Percentiles rank a stretch among this genome's conserved stretches.
These are phyloP conservation scores for Brettanomyces anomalus DNA, from an alignment of 805 yeast genomes.

Conservation along the genomic window DNA sequence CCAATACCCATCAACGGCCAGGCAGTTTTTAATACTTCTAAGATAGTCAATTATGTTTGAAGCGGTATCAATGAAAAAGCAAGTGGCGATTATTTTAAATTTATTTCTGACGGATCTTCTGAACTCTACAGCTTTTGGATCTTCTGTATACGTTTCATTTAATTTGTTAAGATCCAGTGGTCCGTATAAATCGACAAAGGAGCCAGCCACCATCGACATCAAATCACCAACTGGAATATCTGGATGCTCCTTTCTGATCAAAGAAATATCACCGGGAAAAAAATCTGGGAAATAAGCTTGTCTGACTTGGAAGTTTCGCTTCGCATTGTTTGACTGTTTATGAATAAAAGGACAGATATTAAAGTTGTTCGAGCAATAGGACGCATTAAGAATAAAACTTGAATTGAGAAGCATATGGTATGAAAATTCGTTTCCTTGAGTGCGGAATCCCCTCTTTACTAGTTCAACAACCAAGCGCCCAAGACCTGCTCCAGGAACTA, in stretches of 20 bases:
- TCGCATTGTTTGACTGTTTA: constrained; percentile 35
- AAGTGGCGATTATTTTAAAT: constrained; percentile 42
- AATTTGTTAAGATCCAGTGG: constrained; percentile 28
- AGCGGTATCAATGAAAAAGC: constrained; percentile 60
- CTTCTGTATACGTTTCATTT: constrained; percentile 29
- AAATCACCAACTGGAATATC: constrained; percentile 35
- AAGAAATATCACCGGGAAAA: constrained; percentile 31
- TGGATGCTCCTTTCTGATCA: constrained; percentile 27
- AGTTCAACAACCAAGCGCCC: constrained; percentile 52
- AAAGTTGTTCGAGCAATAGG: constrained; percentile 30
- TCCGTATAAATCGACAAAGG: constrained; percentile 61
- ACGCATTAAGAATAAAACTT: constrained; percentile 42
- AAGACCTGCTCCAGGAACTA: constrained; percentile 60
- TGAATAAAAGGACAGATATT: constrained; percentile 49
- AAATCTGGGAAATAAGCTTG: constrained; percentile 47
- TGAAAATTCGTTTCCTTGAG: constrained; percentile 62
- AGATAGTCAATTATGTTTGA: constrained; percentile 50
- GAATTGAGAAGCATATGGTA: constrained; percentile 56
- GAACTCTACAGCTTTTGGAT: constrained; percentile 32
- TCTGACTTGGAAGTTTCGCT: constrained; percentile 39
- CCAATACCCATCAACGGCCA: constrained; percentile 44
- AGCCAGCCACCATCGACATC: constrained; percentile 69
- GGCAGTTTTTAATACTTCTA: constrained; percentile 35
- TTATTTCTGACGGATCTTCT: constrained; percentile 28
- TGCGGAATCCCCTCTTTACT: constrained; percentile 44